Conservation (phyloP, 768 basidiomycete genomes). For the Panaeolus cyanescens region DNA sequence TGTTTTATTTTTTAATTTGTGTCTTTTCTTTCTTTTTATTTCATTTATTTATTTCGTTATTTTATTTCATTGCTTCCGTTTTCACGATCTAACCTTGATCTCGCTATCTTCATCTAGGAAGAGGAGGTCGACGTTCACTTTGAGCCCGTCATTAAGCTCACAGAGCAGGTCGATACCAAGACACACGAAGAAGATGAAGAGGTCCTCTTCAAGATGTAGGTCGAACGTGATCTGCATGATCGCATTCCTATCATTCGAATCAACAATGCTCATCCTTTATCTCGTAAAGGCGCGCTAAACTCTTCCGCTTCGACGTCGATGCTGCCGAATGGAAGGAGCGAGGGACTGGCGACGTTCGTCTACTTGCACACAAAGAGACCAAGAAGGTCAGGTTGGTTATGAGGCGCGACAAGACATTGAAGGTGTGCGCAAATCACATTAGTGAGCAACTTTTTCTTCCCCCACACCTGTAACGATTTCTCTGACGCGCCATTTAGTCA, state of each 20-base stretch:
- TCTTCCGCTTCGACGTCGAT: conserved; percentile 87
- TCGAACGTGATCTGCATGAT: conserved; percentile 37
- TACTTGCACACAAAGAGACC: conserved; percentile 86
- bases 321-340: conserved; percentile 97
- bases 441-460: conserved; percentile 55
- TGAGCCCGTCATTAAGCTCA: conserved; percentile 96
- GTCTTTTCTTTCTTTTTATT: no score
- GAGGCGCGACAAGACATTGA: conserved; percentile 99
- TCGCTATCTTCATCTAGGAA: conserved; percentile 38
- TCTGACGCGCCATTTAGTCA: conserved; percentile 49
- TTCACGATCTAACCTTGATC: conserved; percentile 17
- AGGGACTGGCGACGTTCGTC: conserved; percentile 93
- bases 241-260: conserved; percentile 30
- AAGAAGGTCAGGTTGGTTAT: conserved; percentile 96
- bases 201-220: conserved; percentile 93
- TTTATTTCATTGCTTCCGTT: conserved; percentile 3
- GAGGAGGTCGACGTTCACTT: conserved; percentile 91
- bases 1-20: conserved; percentile 36
- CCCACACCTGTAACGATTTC: neutral
- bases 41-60: neutral
- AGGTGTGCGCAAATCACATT: conserved; percentile 98
- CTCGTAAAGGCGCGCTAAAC: conserved; percentile 85
- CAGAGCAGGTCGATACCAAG: conserved; percentile 93
- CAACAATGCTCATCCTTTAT: conserved; percentile 17
- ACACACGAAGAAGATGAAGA: conserved; percentile 95